Conservation (phyloP, 495 filamentous ascomycete species). For the Aspergillus affinis region DNA sequence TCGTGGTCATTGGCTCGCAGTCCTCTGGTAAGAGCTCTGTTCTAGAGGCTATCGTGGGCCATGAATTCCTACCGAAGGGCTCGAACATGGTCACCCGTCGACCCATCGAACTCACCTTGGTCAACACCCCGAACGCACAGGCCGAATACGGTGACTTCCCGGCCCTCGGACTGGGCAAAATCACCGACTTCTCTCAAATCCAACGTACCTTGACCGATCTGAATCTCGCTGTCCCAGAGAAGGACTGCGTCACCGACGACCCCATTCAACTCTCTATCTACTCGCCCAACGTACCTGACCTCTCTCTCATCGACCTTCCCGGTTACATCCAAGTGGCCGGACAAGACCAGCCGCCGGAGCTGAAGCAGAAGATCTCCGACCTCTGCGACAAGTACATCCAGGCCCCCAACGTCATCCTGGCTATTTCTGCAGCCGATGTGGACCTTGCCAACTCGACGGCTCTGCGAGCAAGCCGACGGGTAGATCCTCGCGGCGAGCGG, state of each 20-base stretch:
- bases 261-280: conserved; percentile 95
- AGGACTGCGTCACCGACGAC: conserved; percentile 91
- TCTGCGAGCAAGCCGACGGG: conserved; percentile 81
- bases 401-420: conserved; percentile 91
- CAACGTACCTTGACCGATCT: conserved; percentile 93
- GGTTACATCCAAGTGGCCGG: conserved; percentile 97
- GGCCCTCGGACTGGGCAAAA: conserved; percentile 82
- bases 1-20: conserved; percentile 97
- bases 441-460: conserved; percentile 97
- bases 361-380: conserved; percentile 94
- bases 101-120: conserved; percentile 93
- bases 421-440: conserved; percentile 96
- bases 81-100: conserved; percentile 97
- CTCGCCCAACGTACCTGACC: conserved; percentile 91
- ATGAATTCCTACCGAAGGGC: conserved; percentile 97
- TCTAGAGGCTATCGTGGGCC: conserved; percentile 93
- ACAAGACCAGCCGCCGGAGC: conserved; percentile 81
- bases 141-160: conserved; percentile 97
- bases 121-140: conserved; percentile 91
- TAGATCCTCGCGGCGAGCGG: conserved; percentile 91
- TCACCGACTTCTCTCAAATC: conserved; percentile 90
- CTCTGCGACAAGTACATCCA: conserved; percentile 99
- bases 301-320: conserved; percentile 94
- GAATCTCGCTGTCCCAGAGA: conserved; percentile 87
- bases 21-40: conserved; percentile 98